Evolutionary conservation across 2,329 filamentous ascomycete species (phyloP), one percentile per base, ranked within the genome.

Genomic region (Colletotrichum spaethianum): DNA sequence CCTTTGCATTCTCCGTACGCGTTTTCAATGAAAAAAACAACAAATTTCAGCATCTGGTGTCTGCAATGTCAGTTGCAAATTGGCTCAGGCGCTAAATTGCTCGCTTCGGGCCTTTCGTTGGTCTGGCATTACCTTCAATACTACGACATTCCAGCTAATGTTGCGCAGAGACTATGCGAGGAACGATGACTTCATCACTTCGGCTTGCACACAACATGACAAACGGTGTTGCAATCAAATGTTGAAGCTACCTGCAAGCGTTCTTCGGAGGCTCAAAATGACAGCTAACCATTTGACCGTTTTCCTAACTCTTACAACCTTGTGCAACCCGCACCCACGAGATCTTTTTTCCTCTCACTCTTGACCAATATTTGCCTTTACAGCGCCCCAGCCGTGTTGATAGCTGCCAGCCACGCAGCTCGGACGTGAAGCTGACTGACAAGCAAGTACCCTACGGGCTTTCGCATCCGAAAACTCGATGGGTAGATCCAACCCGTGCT

Each of bases 131-230:
- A 36, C 46, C 26, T 26, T 53, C 8, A 44, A 44, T 38, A 6
- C 59, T 33, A 14, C 36, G 20, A 48, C 33, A 62, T 67, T 48
- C 63, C 33, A 16, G 38, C 40, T 12, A 20, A 28, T 9, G 16
- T 50, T 48, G 18, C 55, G 26, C 26, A 40, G 38, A 67, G 63
- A 57, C 55, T 40, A 40, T 38, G n/a, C 44, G 44, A 40, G 36
- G 16, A 56, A 62, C 20, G 23, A 56, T 67, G 63, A 67, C 63
- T 55, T 67, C 48, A 56, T 40, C 63, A 42, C 53, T 42, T n/a
- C 14, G 4, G 36, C 20, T 38, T 36, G 20, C n/a, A 52, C 4
- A 14, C 31, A 48, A 28, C n/a, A n/a, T n/a, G 26, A 33, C 33
- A 57, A 38, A 16, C 26, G 23, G 50, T 44, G 40, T 23, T 26